Evolutionary conservation across 495 filamentous ascomycete species (phyloP).

Genomic region (Penicillium odoratum): DNA sequence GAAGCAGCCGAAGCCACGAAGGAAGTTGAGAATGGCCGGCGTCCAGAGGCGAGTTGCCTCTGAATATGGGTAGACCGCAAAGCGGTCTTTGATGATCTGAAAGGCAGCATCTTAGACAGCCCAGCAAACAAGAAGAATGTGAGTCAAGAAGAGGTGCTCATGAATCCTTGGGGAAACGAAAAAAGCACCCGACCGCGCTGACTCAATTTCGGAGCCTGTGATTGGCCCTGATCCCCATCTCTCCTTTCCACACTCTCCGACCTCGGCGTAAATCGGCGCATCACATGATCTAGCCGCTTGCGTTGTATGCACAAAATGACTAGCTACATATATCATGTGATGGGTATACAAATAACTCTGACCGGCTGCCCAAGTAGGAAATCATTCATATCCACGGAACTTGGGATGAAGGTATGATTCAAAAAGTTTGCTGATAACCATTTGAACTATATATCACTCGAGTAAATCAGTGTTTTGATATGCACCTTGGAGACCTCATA

Average conservation of each 20-base stretch:
- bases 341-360: not conserved
- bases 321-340: not conserved
- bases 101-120: slow-evolving; percentile 45
- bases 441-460: not conserved
- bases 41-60: slow-evolving; percentile 40
- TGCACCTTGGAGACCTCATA: not conserved
- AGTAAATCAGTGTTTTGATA: not conserved
- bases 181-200: slow-evolving; percentile 25
- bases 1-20: slow-evolving; percentile 43
- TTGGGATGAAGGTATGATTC: no score
- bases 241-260: slow-evolving; percentile 32
- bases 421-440: no score
- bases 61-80: slow-evolving; percentile 46
- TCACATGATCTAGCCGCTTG: slow-evolving; percentile 8
- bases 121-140: slow-evolving; percentile 22
- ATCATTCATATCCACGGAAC: not conserved
- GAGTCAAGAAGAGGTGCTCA: slow-evolving; percentile 25
- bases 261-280: slow-evolving; percentile 24
- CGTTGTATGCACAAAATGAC: not conserved
- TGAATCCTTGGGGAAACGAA: slow-evolving; percentile 26
- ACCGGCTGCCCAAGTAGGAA: not conserved
- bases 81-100: slow-evolving; percentile 50
- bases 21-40: slow-evolving; percentile 44
- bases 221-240: slow-evolving; percentile 27
- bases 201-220: slow-evolving; percentile 27